Conservation (phyloP, 805 yeast species). For the Kluyveromyces siamensis region DNA sequence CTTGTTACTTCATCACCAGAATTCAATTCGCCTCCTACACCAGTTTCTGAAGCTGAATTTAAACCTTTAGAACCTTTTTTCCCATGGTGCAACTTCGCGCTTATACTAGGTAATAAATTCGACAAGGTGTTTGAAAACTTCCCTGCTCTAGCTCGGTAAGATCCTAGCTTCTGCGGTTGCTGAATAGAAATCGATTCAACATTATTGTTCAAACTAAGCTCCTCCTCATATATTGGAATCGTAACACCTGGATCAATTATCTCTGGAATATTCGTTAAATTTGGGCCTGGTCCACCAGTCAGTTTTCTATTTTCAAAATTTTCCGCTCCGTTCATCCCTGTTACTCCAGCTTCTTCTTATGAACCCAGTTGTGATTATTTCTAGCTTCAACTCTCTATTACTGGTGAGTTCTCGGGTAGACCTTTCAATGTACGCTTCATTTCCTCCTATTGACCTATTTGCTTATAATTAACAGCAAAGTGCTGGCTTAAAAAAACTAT, state of each 20-base stretch:
- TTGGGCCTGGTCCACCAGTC: slow-evolving; percentile 5
- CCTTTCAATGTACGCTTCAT: no score
- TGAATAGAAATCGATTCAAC: slow-evolving; percentile 8
- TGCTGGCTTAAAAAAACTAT: neutral
- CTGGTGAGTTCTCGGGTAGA: no score
- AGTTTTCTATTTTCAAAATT: slow-evolving; percentile 7
- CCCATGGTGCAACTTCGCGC: slow-evolving; percentile 27
- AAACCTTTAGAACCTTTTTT: slow-evolving; percentile 11
- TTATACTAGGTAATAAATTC: slow-evolving; percentile 27
- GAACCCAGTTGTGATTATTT: neutral
- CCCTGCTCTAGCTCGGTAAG: slow-evolving; percentile 28
- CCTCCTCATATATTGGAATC: slow-evolving; percentile 27
- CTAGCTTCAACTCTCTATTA: no score
- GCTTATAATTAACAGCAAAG: neutral
- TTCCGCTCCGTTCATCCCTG: neutral
- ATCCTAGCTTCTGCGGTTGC: slow-evolving; percentile 26
- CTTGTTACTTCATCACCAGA: slow-evolving; percentile 6
- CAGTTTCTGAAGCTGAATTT: neutral
- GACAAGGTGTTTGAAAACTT: slow-evolving; percentile 28
- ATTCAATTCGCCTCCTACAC: neutral
- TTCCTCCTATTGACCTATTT: neutral
- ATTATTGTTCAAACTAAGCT: slow-evolving; percentile 6
- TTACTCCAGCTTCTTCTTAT: neutral
- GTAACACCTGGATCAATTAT: slow-evolving; percentile 28
- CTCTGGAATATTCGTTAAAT: slow-evolving; percentile 20